phyloP scores from a whole-genome alignment of 768 basidiomycete species.

The Amanita thiersii region DNA sequence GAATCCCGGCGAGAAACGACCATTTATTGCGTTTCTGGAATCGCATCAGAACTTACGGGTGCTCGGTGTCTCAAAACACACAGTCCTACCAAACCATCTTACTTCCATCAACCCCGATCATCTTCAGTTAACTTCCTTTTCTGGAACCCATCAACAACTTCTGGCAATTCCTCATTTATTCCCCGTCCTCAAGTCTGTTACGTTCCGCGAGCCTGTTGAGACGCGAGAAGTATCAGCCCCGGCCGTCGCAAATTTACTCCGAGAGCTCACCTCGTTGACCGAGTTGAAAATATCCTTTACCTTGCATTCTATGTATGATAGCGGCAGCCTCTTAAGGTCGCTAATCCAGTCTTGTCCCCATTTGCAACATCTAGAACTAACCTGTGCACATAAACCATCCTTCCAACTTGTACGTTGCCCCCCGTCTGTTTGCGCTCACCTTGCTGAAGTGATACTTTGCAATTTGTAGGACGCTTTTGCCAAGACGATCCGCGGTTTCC shows the following conservation, averaged over 20 bases:
- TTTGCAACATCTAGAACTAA: slow-evolving; percentile 54
- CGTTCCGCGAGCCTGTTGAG: slow-evolving; percentile 57
- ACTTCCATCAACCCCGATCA: slow-evolving; percentile 35
- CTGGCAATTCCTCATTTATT: slow-evolving; percentile 50
- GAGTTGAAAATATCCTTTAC: slow-evolving; percentile 59
- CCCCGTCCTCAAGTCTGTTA: slow-evolving; percentile 42
- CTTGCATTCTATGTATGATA: slow-evolving; percentile 69
- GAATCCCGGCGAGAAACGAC: slow-evolving; percentile 37
- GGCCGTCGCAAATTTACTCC: slow-evolving; percentile 50
- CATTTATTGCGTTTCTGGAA: slow-evolving; percentile 63
- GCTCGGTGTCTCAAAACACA: slow-evolving; percentile 44
- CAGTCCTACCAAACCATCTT: slow-evolving; percentile 46
- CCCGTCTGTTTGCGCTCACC: neutral
- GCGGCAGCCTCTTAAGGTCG: slow-evolving; percentile 59
- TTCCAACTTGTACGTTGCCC: slow-evolving; percentile 53
- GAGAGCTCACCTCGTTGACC: slow-evolving; percentile 44
- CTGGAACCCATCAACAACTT: slow-evolving; percentile 60
- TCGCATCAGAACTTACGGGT: slow-evolving; percentile 47
- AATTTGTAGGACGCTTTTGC: slow-evolving; percentile 48
- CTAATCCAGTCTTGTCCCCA: slow-evolving; percentile 60
- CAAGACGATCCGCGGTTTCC: slow-evolving; percentile 51
- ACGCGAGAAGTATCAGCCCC: slow-evolving; percentile 63
- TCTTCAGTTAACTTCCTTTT: slow-evolving; percentile 50
- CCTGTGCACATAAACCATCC: slow-evolving; percentile 61
- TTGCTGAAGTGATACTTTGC: neutral